These are phyloP conservation scores for Suhomyces sp. DNA, from an alignment of 805 yeast genomes.

Conservation along the genomic window DNA sequence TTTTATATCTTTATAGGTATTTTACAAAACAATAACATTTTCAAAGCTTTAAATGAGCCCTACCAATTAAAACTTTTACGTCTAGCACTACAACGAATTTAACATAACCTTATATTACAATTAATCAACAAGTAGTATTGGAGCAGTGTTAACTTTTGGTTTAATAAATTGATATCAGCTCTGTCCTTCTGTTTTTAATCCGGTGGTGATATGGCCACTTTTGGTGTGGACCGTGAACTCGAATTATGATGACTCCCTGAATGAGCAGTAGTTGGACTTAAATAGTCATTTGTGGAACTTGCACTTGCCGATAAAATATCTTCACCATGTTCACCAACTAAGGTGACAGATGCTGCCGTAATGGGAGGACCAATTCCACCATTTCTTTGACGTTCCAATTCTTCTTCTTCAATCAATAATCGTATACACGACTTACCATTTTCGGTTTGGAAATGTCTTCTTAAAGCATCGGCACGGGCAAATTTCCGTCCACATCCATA, in stretches of 20 bases:
- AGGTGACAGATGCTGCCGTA: conserved; percentile 6
- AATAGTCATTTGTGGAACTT: conserved; percentile 9
- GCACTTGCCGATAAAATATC: conserved; percentile 1
- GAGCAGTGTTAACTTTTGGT: no score
- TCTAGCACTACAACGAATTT: no score
- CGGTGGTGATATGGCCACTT: conserved; percentile 42
- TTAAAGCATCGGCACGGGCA: conserved; percentile 47
- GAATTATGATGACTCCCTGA: conserved; percentile 6
- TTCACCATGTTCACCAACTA: background rate
- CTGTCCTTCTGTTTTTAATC: no score
- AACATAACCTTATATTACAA: no score
- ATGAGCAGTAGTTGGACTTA: conserved; percentile 18
- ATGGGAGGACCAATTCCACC: conserved; percentile 8
- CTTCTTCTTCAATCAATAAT: conserved; percentile 42
- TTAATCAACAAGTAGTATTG: no score
- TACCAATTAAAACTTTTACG: no score
- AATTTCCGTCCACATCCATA: conserved; percentile 48
- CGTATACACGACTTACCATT: conserved; percentile 46
- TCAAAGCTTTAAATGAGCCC: no score
- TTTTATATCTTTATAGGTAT: no score
- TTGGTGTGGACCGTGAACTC: conserved; percentile 32
- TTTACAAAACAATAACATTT: no score
- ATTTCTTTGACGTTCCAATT: conserved; percentile 17
- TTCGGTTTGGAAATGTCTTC: conserved; percentile 48
- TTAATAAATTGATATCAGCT: no score